These are phyloP conservation scores for Ambrosiella cleistominuta DNA, from an alignment of 2,329 filamentous ascomycete genomes.

Conservation along the genomic window DNA sequence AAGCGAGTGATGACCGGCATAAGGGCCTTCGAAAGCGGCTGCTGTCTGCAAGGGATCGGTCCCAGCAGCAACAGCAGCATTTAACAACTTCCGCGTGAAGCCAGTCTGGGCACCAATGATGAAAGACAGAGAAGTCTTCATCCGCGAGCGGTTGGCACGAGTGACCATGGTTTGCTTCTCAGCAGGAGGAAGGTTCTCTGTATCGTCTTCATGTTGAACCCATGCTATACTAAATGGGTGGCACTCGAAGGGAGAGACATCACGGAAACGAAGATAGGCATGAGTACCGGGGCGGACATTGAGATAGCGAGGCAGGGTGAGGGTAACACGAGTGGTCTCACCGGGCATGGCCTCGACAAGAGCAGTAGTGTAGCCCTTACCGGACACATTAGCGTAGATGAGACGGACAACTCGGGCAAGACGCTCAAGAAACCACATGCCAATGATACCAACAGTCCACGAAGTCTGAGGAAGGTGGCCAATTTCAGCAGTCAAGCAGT, in stretches of 20 bases:
- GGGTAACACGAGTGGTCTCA: constrained; percentile 51
- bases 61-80: constrained; percentile 41
- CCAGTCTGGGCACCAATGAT: constrained; percentile 77
- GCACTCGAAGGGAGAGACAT: constrained; percentile 50
- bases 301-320: constrained; percentile 50
- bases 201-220: constrained; percentile 38
- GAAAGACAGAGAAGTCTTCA: constrained; percentile 50
- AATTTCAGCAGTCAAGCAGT: constrained; percentile 50
- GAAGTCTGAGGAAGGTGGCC: constrained; percentile 53
- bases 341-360: constrained; percentile 50
- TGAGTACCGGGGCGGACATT: constrained; percentile 53
- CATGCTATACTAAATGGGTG: constrained; percentile 69
- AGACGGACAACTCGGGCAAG: constrained; percentile 44
- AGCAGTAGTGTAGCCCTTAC: constrained; percentile 42
- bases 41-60: constrained; percentile 40
- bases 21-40: constrained; percentile 78
- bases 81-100: constrained; percentile 67
- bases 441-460: constrained; percentile 56
- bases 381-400: constrained; percentile 47
- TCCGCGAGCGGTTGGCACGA: constrained; percentile 24
- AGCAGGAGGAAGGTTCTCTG: constrained; percentile 22
- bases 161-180: constrained; percentile 25
- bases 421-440: constrained; percentile 64
- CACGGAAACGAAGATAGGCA: constrained; percentile 54
- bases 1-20: constrained; percentile 65